Evolutionary conservation across 2,329 filamentous ascomycete genomes (phyloP), one percentile per base, ranked within the genome.

Genomic region (Calonectria fujianensis): DNA sequence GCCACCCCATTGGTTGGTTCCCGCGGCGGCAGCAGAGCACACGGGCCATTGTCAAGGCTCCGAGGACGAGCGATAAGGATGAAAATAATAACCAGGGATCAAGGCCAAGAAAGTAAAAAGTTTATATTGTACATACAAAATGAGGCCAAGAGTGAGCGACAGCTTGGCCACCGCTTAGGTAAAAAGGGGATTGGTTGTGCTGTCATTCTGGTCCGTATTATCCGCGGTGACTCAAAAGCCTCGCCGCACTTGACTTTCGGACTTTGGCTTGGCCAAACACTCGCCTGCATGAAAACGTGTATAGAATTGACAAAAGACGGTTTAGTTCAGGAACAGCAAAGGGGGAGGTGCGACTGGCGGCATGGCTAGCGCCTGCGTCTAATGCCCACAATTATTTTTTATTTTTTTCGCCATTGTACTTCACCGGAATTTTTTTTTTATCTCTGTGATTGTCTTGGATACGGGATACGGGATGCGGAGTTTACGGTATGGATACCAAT

Each of bases 321-420:
- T 59, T 59, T 69, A 69, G 66, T 48, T 37, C 66, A 69, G 66
- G 66, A 69, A 69, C 66, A 69, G 24, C 66, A 39, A 48, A 70
- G 57, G 45, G 39, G 32, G 32, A 29, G 31, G 51, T 24, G 67
- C 51, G 41, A 45, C 31, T 29, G 41, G 20, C 20, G 48, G n/a
- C 37, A 48, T 67, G 48, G 50, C 41, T 70, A 70, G 68, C 68
- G 68, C 57, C 24, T 48, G 68, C 35, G 57, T 63, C 13, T 29
- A 37, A 41, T 41, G 35, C 41, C 61, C 61, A 65, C 61, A 65
- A 35, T 31, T 35, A 24, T 61, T 50, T 65, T 35, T 50, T 24
- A 11, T 4, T 11, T 14, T 31, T 20, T 45, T 20, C 20, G 8
- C n/a, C 32, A 35, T 37, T 35, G 8, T 37, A 10, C 3, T 6